phyloP scores from a whole-genome alignment of 2,329 filamentous ascomycete species.

The Alternaria ventricosa region DNA sequence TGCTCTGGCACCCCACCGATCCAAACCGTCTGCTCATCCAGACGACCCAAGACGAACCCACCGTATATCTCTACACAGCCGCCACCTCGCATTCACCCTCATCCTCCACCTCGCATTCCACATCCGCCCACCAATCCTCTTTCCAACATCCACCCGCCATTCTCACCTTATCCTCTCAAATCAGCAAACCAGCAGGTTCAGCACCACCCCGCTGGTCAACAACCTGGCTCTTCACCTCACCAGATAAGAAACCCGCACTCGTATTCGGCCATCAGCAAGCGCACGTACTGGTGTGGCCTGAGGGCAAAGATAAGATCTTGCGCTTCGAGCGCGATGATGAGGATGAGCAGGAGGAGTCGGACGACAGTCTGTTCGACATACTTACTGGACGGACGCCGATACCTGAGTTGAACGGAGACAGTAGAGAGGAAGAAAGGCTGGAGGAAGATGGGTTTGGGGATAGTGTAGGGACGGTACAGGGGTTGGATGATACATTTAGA shows the following conservation, averaged over 20 bases:
- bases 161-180: conserved; percentile 27
- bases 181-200: conserved; percentile 33
- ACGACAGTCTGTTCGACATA: conserved; percentile 58
- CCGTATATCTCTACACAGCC: conserved; percentile 49
- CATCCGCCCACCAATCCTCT: conserved; percentile 17
- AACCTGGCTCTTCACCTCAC: conserved; percentile 34
- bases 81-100: background rate
- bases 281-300: conserved; percentile 52
- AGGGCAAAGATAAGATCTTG: conserved; percentile 47
- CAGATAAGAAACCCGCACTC: conserved; percentile 45
- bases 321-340: conserved; percentile 29
- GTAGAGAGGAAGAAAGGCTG: background rate
- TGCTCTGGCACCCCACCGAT: conserved; percentile 53
- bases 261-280: conserved; percentile 44
- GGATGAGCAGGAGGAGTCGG: conserved; percentile 47
- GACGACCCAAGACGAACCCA: conserved; percentile 49
- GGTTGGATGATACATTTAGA: conserved; percentile 56
- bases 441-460: conserved; percentile 29
- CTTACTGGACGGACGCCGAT: conserved; percentile 55
- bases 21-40: conserved; percentile 51
- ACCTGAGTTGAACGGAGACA: conserved; percentile 30
- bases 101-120: conserved; percentile 21
- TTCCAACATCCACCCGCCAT: conserved; percentile 29
- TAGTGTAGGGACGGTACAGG: conserved; percentile 23
- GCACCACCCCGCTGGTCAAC: conserved; percentile 28